These are phyloP conservation scores for Dipteronia dyeriana DNA, from an alignment of 345 rosid genomes.

Conservation along the genomic window DNA sequence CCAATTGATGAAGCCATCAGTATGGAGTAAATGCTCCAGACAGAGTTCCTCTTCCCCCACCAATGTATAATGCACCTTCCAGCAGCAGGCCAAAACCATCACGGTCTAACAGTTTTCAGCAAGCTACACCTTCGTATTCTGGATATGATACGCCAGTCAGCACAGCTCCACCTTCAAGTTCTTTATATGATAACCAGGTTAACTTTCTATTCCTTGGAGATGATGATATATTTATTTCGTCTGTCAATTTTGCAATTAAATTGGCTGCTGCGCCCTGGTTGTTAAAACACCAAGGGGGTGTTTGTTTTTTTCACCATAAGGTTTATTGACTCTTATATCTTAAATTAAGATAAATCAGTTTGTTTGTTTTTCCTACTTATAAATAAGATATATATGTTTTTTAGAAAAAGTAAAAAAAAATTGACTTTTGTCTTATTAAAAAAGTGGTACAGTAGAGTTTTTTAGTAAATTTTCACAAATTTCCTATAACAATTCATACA, in stretches of 20 bases:
- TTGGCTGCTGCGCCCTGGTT: neutral
- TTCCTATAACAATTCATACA: no score
- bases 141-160: constrained; percentile 38
- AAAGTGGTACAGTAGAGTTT: no score
- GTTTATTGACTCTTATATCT: no score
- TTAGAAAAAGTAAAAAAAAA: no score
- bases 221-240: constrained; percentile 2
- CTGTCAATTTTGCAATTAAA: neutral
- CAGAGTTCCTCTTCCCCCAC: constrained; percentile 77
- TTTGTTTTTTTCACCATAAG: no score
- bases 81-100: constrained; percentile 36
- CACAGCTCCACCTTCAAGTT: constrained; percentile 39
- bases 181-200: constrained; percentile 56
- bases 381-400: no score
- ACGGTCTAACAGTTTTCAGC: constrained; percentile 43
- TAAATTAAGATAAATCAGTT: no score
- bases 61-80: constrained; percentile 43
- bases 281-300: neutral
- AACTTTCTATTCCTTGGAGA: constrained; percentile 1
- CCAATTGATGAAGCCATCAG: constrained; percentile 29
- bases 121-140: constrained; percentile 26
- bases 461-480: no score
- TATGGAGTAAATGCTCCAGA: constrained; percentile 44
- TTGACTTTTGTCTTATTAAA: no score
- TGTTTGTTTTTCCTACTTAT: no score